Conservation (phyloP, 2,329 filamentous ascomycete genomes). For the Aspergillus intermedius region DNA sequence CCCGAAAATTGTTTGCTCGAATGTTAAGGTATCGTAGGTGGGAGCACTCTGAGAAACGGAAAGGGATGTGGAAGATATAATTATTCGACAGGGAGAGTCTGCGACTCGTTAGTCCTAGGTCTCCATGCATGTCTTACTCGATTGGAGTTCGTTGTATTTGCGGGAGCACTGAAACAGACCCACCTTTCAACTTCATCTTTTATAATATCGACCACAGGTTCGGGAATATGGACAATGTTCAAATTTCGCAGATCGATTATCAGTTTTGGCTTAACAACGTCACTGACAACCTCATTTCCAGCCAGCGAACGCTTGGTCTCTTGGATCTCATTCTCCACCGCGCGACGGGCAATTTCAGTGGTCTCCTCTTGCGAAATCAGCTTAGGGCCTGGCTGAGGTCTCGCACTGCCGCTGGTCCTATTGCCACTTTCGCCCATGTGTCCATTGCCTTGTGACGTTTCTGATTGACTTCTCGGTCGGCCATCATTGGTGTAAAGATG, state of each 20-base stretch:
- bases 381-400: slow-evolving; percentile 18
- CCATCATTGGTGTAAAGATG: slow-evolving; percentile 22
- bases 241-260: slow-evolving; percentile 48
- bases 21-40: slow-evolving; percentile 47
- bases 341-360: slow-evolving; percentile 38
- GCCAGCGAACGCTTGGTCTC: slow-evolving; percentile 43
- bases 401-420: slow-evolving; percentile 8
- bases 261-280: slow-evolving; percentile 43
- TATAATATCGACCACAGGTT: slow-evolving; percentile 46
- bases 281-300: slow-evolving; percentile 40
- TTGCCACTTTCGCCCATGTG: slow-evolving; percentile 17
- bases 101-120: slow-evolving; percentile 9
- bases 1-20: slow-evolving; percentile 45
- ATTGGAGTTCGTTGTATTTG: not conserved
- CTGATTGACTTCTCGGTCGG: slow-evolving; percentile 23
- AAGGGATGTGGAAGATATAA: slow-evolving; percentile 43
- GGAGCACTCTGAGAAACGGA: slow-evolving; percentile 43
- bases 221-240: slow-evolving; percentile 43
- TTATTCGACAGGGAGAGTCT: slow-evolving; percentile 49
- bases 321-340: slow-evolving; percentile 43
- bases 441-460: slow-evolving; percentile 18
- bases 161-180: slow-evolving; percentile 7
- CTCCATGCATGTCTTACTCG: not conserved
- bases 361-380: slow-evolving; percentile 39
- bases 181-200: slow-evolving; percentile 49